A percentile compares a stretch with the other conserved stretches of the same genome.
These are phyloP conservation scores for Metschnikowia gruessii DNA, from an alignment of 805 yeast species.

Conservation along the genomic window DNA sequence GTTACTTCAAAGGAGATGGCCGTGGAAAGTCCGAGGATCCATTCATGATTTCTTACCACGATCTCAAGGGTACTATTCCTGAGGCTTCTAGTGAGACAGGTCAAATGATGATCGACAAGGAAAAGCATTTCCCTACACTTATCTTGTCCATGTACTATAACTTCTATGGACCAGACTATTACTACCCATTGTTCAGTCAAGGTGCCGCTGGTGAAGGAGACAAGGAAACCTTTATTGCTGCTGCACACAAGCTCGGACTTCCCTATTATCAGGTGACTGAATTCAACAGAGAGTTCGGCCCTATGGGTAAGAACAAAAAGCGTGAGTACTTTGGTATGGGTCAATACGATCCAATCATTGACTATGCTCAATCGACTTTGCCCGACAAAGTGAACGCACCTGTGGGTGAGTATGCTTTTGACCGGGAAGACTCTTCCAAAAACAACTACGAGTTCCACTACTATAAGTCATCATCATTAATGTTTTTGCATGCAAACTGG, in stretches of 20 bases:
- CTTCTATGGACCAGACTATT: constrained; percentile 35
- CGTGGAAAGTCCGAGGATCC: constrained; percentile 22
- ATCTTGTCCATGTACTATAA: constrained; percentile 38
- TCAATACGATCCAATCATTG: constrained; percentile 37
- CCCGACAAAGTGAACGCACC: not conserved
- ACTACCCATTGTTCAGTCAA: constrained; percentile 38
- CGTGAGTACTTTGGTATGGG: constrained; percentile 37
- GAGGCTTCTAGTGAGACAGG: constrained; percentile 42
- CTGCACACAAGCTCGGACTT: constrained; percentile 36
- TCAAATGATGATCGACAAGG: constrained; percentile 36
- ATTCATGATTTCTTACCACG: constrained; percentile 24
- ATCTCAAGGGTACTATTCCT: constrained; percentile 32
- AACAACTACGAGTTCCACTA: constrained; percentile 31
- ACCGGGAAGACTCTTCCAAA: constrained; percentile 21
- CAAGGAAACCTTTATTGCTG: constrained; percentile 42
- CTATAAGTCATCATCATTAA: constrained; percentile 26
- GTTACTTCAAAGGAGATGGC: constrained; percentile 27
- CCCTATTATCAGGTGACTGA: constrained; percentile 40
- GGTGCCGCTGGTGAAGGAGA: constrained; percentile 46
- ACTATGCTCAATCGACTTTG: constrained; percentile 22
- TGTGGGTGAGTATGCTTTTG: constrained; percentile 18
- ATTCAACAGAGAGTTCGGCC: constrained; percentile 38
- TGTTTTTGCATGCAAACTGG: constrained; percentile 41
- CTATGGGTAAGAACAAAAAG: constrained; percentile 21
- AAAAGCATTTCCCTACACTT: constrained; percentile 30